A percentile compares a stretch with the other conserved stretches of the same genome.
These are phyloP conservation scores for Leucocoprinus leucothites DNA, from an alignment of 768 basidiomycete species.

Conservation along the genomic window DNA sequence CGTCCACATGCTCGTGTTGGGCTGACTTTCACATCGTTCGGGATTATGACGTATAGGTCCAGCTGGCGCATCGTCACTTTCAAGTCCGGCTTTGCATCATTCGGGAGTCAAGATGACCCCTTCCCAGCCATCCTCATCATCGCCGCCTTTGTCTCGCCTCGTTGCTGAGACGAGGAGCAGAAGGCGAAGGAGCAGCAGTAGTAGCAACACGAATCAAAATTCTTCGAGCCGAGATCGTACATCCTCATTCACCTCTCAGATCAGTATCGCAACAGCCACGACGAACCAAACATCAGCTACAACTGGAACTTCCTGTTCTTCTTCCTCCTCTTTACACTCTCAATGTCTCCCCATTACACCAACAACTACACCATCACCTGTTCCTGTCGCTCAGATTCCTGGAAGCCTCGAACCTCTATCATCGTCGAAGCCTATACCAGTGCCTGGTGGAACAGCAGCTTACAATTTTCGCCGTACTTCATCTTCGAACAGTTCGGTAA, in stretches of 20 bases:
- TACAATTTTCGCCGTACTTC: constrained; percentile 8
- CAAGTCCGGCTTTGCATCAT: neutral
- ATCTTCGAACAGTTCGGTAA: constrained; percentile 1
- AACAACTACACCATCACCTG: constrained; percentile 2
- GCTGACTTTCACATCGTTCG: too few species aligned
- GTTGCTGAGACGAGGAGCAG: neutral
- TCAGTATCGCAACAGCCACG: constrained; percentile 8
- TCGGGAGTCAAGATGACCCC: neutral
- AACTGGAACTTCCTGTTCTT: constrained; percentile 5
- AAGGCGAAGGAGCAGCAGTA: neutral
- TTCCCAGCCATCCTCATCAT: neutral
- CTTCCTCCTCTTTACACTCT: neutral
- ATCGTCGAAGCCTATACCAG: neutral
- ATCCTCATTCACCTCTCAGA: constrained; percentile 9
- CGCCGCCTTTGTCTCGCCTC: neutral
- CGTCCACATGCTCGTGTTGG: neutral
- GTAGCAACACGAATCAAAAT: neutral
- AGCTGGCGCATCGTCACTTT: neutral
- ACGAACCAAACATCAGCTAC: constrained; percentile 9
- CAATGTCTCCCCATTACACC: constrained; percentile 7
- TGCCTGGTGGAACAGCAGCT: neutral
- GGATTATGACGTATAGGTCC: neutral
- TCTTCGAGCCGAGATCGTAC: constrained; percentile 6
- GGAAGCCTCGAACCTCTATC: neutral
- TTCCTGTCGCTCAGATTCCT: neutral